Conservation (phyloP, 345 rosid genomes). For the Lepidium sativum region DNA sequence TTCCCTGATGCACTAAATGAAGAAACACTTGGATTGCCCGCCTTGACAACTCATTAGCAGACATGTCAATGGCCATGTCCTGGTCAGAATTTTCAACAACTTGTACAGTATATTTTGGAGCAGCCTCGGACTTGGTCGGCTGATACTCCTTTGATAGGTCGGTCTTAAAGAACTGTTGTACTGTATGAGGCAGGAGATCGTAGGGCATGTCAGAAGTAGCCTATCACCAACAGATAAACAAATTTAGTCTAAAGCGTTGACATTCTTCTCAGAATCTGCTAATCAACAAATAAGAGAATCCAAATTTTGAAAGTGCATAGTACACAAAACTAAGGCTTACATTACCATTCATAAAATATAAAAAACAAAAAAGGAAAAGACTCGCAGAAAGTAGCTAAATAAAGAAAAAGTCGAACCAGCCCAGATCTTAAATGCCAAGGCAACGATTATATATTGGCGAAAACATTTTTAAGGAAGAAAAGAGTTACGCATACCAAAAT, state of each 20-base stretch:
- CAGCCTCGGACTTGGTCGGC: conserved; percentile 36
- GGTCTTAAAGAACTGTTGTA: conserved; percentile 66
- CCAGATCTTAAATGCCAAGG: too few relatives aligned
- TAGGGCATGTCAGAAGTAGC: conserved; percentile 79
- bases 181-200: conserved; percentile 44
- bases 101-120: conserved; percentile 56
- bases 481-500: conserved; percentile 53
- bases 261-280: conserved; percentile 6
- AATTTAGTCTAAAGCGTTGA: conserved; percentile 10
- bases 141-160: conserved; percentile 35
- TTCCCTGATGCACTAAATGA: conserved; percentile 57
- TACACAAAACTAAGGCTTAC: conserved; percentile 5
- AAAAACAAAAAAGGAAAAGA: background rate
- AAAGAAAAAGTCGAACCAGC: too few relatives aligned
- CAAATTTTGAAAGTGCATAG: background rate
- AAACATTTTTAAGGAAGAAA: too few relatives aligned
- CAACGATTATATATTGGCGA: too few relatives aligned
- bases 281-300: background rate
- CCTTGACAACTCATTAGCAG: conserved; percentile 61
- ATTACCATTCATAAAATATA: background rate
- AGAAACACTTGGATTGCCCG: conserved; percentile 53
- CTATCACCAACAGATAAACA: conserved; percentile 32
- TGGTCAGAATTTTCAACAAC: conserved; percentile 42
- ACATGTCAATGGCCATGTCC: conserved; percentile 49
- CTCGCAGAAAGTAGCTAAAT: background rate